A percentile compares a stretch with the other conserved stretches of the same genome.
phyloP scores from a whole-genome alignment of 108 stramenopile species.

The Schizochytrium sp. region DNA sequence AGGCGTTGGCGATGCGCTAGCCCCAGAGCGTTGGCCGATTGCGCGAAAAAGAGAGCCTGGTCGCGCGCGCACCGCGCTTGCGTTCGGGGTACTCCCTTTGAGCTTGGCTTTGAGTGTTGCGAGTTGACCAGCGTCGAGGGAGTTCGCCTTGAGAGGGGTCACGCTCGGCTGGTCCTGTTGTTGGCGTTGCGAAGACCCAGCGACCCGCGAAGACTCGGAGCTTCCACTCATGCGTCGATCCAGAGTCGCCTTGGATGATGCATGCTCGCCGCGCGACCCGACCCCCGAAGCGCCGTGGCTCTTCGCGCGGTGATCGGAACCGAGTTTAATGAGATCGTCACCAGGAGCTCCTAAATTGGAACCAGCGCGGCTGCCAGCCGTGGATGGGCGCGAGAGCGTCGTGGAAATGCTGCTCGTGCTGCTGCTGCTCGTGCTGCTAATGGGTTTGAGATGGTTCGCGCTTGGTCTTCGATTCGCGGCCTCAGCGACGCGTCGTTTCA shows the following conservation, averaged over 20 bases:
- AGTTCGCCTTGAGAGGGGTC: not conserved
- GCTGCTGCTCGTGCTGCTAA: not conserved
- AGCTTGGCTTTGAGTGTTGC: not conserved
- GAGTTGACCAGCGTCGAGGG: not conserved
- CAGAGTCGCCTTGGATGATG: no score
- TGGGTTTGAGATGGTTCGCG: not conserved
- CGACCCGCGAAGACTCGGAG: no score
- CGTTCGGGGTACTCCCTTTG: not conserved
- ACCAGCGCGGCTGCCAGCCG: not conserved
- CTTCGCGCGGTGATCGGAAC: no score
- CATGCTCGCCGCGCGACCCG: no score
- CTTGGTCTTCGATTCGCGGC: not conserved
- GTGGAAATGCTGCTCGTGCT: not conserved
- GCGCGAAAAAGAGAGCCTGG: not conserved
- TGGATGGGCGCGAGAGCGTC: not conserved
- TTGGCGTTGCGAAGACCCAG: no score
- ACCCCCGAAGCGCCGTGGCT: no score
- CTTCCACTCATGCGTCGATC: no score
- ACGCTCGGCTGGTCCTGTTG: no score
- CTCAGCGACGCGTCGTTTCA: not conserved
- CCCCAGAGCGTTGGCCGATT: not conserved
- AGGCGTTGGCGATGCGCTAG: not conserved
- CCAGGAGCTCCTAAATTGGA: not conserved
- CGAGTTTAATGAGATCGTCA: no score
- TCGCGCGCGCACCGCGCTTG: not conserved